Evolutionary conservation across 2,329 filamentous ascomycete species (phyloP).

Genomic region (Talaromyces amestolkiae): DNA sequence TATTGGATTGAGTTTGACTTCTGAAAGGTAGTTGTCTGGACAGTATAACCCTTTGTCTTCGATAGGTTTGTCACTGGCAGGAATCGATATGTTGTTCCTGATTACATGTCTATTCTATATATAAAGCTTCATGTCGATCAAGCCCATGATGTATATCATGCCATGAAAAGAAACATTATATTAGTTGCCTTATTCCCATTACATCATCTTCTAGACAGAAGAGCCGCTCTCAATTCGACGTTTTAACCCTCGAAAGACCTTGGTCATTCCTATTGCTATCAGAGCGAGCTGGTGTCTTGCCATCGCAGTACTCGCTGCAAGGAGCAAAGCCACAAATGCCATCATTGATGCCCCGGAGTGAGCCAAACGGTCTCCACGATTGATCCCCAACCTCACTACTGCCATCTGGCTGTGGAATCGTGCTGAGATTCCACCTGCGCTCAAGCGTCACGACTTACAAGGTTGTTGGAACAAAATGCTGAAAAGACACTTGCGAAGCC

Average conservation of each 20-base stretch:
- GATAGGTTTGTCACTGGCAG: not conserved
- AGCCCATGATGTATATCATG: not conserved
- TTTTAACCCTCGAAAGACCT: not conserved
- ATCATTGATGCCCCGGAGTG: not conserved
- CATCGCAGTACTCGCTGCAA: constrained; percentile 11
- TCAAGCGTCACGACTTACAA: constrained; percentile 4
- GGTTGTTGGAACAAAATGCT: no score
- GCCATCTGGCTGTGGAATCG: not conserved
- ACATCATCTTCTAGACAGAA: not conserved
- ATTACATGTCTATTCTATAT: not conserved
- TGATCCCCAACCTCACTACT: not conserved
- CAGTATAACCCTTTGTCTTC: not conserved
- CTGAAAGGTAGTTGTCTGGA: not conserved
- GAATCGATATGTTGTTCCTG: not conserved
- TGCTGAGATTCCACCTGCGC: constrained; percentile 12
- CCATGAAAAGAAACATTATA: not conserved
- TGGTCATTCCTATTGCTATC: constrained; percentile 5
- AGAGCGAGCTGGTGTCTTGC: not conserved
- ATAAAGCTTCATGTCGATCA: not conserved
- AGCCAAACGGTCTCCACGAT: constrained; percentile 11
- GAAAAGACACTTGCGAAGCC: not conserved
- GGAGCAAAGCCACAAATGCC: constrained; percentile 7
- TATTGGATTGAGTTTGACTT: not conserved
- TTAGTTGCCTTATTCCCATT: not conserved
- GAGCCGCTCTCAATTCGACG: not conserved